Percentiles rank a stretch among this genome's conserved stretches.
phyloP scores from a whole-genome alignment of 805 yeast species.

The Candida koratica region DNA sequence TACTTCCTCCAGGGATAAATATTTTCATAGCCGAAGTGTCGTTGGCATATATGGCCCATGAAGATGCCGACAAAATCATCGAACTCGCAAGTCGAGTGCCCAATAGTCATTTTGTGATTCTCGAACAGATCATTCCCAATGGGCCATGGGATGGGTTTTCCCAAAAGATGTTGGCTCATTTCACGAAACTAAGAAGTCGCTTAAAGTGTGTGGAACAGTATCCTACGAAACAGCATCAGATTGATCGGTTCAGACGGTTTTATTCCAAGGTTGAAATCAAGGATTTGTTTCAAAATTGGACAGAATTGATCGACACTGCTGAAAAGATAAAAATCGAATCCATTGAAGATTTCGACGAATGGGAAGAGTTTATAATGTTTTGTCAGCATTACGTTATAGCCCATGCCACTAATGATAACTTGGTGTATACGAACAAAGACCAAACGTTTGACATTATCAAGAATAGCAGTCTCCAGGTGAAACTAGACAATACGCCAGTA shows the following conservation, averaged over 20 bases:
- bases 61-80: slow-evolving; percentile 61
- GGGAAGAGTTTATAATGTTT: slow-evolving; percentile 75
- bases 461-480: not conserved
- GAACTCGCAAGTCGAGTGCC: slow-evolving; percentile 39
- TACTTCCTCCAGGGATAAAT: slow-evolving; percentile 29
- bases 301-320: slow-evolving; percentile 32
- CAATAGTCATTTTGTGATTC: slow-evolving; percentile 55
- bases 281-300: slow-evolving; percentile 61
- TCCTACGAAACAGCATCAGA: slow-evolving; percentile 49
- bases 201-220: slow-evolving; percentile 59
- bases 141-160: slow-evolving; percentile 66
- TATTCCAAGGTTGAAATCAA: slow-evolving; percentile 47
- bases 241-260: slow-evolving; percentile 46
- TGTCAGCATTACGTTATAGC: slow-evolving; percentile 70
- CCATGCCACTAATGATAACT: slow-evolving; percentile 51
- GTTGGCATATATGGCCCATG: slow-evolving; percentile 71
- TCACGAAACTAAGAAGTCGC: slow-evolving; percentile 62
- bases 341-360: slow-evolving; percentile 74
- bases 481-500: not conserved
- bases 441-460: not conserved
- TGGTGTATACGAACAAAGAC: slow-evolving; percentile 12
- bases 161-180: slow-evolving; percentile 70
- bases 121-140: slow-evolving; percentile 71
- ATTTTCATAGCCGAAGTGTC: slow-evolving; percentile 81
- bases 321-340: slow-evolving; percentile 39